Percentiles rank a stretch among this genome's conserved stretches.
Conservation (phyloP, 129 eudicot species). For the Solidago caesia region DNA sequence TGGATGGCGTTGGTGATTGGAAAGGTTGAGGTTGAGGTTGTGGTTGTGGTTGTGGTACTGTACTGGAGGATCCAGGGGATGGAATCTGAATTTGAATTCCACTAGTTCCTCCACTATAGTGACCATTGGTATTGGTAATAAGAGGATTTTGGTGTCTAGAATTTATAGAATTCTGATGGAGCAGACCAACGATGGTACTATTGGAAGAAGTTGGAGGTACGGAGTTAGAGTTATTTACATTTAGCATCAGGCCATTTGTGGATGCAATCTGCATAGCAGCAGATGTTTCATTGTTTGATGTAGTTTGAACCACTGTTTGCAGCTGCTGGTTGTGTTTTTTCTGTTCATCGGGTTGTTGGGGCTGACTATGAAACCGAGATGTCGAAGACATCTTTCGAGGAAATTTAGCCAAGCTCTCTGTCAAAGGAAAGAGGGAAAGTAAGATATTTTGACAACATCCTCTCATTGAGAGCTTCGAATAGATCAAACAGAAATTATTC, state of each 20-base stretch:
- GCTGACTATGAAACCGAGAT: slow-evolving; percentile 54
- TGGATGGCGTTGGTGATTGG: slow-evolving; percentile 71
- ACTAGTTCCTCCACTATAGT: slow-evolving; percentile 37
- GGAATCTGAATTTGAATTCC: slow-evolving; percentile 51
- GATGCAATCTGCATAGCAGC: slow-evolving; percentile 57
- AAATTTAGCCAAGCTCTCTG: slow-evolving; percentile 95
- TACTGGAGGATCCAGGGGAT: slow-evolving; percentile 66
- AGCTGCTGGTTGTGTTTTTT: slow-evolving; percentile 48
- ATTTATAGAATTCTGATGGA: slow-evolving; percentile 84
- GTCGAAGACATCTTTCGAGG: slow-evolving; percentile 68
- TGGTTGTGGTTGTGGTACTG: slow-evolving; percentile 38
- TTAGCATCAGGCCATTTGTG: slow-evolving; percentile 50
- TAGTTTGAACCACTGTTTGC: slow-evolving; percentile 42
- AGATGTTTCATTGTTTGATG: slow-evolving; percentile 55
- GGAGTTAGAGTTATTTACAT: slow-evolving; percentile 54
- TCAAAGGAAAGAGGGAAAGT: slow-evolving; percentile 13
- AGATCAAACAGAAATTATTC: slow-evolving; percentile 2
- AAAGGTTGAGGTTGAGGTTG: slow-evolving; percentile 40
- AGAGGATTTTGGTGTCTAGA: slow-evolving; percentile 74
- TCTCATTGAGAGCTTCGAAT: neutral
- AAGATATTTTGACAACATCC: slow-evolving; percentile 1
- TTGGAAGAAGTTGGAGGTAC: slow-evolving; percentile 52
- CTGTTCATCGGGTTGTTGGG: slow-evolving; percentile 68
- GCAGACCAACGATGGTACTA: slow-evolving; percentile 58
- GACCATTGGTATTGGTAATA: slow-evolving; percentile 42